Conservation (phyloP, 805 yeast species). For the Pichia exigua region DNA sequence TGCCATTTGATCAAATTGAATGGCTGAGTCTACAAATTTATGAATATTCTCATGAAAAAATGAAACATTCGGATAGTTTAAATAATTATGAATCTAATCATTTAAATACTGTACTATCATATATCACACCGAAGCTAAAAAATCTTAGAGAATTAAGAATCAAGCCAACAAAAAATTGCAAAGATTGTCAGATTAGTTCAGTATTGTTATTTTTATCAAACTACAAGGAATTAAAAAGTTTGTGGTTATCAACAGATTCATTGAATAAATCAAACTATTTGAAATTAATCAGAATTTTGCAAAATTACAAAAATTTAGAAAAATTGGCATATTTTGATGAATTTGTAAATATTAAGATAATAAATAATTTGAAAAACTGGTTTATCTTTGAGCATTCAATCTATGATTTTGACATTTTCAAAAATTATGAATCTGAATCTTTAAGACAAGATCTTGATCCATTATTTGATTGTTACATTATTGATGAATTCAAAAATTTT, state of each 20-base stretch:
- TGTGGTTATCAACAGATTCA: conserved; percentile 18
- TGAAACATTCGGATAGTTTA: conserved; percentile 10
- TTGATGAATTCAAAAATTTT: conserved; percentile 16
- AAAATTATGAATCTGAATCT: conserved; percentile 16
- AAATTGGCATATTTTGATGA: conserved; percentile 20
- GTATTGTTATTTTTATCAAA: conserved; percentile 10
- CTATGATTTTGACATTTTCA: conserved; percentile 12
- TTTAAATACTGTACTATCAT: conserved; percentile 8
- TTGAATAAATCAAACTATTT: conserved; percentile 12
- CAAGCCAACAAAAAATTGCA: conserved; percentile 23
- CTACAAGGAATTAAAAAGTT: conserved; percentile 3
- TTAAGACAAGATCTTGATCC: conserved; percentile 15
- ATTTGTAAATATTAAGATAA: conserved; percentile 14
- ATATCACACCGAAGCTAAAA: conserved; percentile 15
- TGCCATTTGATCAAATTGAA: conserved; percentile 22
- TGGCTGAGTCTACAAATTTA: conserved; percentile 16
- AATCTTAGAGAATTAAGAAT: conserved; percentile 16
- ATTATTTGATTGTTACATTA: conserved; percentile 13
- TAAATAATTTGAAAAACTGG: conserved; percentile 20
- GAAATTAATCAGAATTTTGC: conserved; percentile 5
- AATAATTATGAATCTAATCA: not conserved
- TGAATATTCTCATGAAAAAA: conserved; percentile 22
- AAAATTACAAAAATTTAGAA: conserved; percentile 4
- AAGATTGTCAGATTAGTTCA: conserved; percentile 20
- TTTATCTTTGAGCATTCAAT: conserved; percentile 17